A percentile compares a stretch with the other conserved stretches of the same genome.
phyloP scores from a whole-genome alignment of 805 yeast genomes.

The Starmerella khaoyaiensis region DNA sequence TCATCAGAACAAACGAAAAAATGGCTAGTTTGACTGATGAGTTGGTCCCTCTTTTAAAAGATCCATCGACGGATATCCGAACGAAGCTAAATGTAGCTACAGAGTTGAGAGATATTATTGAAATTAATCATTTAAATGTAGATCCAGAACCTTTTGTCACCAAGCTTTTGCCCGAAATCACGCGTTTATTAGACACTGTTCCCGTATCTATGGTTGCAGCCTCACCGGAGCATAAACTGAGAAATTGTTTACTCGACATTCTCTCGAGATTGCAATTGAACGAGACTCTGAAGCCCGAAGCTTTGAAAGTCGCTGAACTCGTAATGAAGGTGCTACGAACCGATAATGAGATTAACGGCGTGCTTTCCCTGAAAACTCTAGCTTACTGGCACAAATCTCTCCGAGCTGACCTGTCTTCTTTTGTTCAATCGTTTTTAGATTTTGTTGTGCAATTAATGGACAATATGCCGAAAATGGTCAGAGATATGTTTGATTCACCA shows the following conservation, averaged over 20 bases:
- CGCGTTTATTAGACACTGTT: slow-evolving; percentile 47
- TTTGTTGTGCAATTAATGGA: slow-evolving; percentile 64
- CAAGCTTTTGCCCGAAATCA: slow-evolving; percentile 55
- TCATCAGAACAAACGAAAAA: no score
- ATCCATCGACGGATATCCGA: slow-evolving; percentile 36
- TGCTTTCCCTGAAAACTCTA: slow-evolving; percentile 73
- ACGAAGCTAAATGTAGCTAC: slow-evolving; percentile 56
- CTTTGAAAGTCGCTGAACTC: slow-evolving; percentile 44
- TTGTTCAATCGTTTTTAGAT: slow-evolving; percentile 67
- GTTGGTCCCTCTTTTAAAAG: slow-evolving; percentile 20
- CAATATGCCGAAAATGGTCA: slow-evolving; percentile 64
- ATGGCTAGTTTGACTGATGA: slow-evolving; percentile 21
- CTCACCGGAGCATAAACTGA: slow-evolving; percentile 36
- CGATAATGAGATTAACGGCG: slow-evolving; percentile 95
- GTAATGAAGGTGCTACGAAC: slow-evolving; percentile 46
- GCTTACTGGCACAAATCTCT: slow-evolving; percentile 78
- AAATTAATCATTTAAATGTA: slow-evolving; percentile 63
- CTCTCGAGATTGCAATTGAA: slow-evolving; percentile 71
- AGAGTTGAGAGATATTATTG: slow-evolving; percentile 77
- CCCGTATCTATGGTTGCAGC: slow-evolving; percentile 31
- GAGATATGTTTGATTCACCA: slow-evolving; percentile 44
- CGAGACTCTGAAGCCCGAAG: slow-evolving; percentile 64
- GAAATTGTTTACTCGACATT: slow-evolving; percentile 65
- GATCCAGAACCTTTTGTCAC: slow-evolving; percentile 71
- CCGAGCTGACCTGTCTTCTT: slow-evolving; percentile 50